A percentile compares a stretch with the other conserved stretches of the same genome.
Conservation (phyloP, 257 asterid genomes). For the Fraxinus anomala region DNA sequence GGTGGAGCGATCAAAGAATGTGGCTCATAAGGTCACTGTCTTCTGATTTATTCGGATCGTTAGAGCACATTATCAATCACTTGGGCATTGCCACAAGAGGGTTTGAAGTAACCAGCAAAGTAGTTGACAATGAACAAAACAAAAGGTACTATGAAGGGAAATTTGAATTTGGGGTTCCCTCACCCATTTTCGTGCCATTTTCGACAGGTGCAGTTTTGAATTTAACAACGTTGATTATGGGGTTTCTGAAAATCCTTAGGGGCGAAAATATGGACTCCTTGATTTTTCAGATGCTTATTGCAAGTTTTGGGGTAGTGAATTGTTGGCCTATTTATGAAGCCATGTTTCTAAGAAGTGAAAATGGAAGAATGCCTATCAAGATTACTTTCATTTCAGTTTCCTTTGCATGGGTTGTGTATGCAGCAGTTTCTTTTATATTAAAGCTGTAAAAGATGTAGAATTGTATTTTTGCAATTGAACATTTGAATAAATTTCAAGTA, state of each 20-base stretch:
- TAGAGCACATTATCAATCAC: constrained; percentile 34
- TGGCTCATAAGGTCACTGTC: constrained; percentile 48
- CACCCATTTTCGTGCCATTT: constrained; percentile 47
- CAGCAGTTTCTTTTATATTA: constrained; percentile 16
- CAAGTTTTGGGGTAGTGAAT: constrained; percentile 63
- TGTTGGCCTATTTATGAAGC: constrained; percentile 58
- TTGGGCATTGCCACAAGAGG: constrained; percentile 46
- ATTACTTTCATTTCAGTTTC: constrained; percentile 39
- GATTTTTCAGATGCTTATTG: constrained; percentile 41
- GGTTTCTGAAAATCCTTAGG: constrained; percentile 12
- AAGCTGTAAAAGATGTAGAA: not conserved
- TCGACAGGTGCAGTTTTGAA: constrained; percentile 35
- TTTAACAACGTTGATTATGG: constrained; percentile 28
- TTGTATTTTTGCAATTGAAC: not conserved
- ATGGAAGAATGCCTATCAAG: constrained; percentile 55
- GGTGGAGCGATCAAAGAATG: constrained; percentile 63
- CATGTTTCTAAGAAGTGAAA: constrained; percentile 56
- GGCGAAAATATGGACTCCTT: constrained; percentile 29
- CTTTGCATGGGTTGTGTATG: constrained; percentile 30
- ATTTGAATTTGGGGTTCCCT: constrained; percentile 44
- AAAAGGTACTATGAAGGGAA: constrained; percentile 42
- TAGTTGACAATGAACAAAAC: constrained; percentile 41
- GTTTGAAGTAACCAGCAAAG: constrained; percentile 52
- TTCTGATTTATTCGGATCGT: constrained; percentile 29
- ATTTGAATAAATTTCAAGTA: no score